Evolutionary conservation across 2,329 filamentous ascomycete species (phyloP), one percentile per base, ranked within the genome.

Genomic region (Aspergillus phoenicis): DNA sequence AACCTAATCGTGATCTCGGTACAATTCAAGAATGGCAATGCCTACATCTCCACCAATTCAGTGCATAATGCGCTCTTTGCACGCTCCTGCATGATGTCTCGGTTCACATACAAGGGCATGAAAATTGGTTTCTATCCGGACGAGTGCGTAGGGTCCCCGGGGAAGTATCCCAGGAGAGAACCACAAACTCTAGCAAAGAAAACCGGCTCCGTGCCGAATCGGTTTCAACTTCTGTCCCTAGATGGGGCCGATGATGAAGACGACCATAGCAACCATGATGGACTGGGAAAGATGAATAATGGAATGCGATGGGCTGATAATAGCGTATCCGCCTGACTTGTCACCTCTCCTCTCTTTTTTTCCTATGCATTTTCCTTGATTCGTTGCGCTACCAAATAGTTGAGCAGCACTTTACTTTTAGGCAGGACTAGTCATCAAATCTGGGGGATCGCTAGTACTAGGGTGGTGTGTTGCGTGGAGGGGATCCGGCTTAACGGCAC

Each of bases 61-160:
- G 83, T 96, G 8, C 84, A 89, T 69, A 88, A 89, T 63, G 89
- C 91, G 10, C 83, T 91, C 56, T 91, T 89, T 75, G 91, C 91
- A 8, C 85, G 86, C 17, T 90, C 85, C 8, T 95, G 91, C 77
- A 90, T 96, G 89, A 88, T 89, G 84, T 81, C 77, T 59, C 74
- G 77, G 59, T 86, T 84, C 13, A 83, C 82, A 30, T 96, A 95
- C 78, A 91, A 88, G 70, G 83, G 85, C 22, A 86, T 83, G 62
- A 87, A 83, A 63, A 89, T 96, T 66, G 86, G 89, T 13, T 94
- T 87, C 83, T 87, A 83, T 62, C 75, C 79, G 0, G 91, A 96
- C 68, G 90, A 93, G 67, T 96, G 91, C 70, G 84, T 85, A 39
- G 82, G 84, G 59, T 82, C 87, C 1, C 73, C 89, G 52, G 78